Conservation (phyloP, 805 yeast genomes). For the Saturnispora serradocipensis region DNA sequence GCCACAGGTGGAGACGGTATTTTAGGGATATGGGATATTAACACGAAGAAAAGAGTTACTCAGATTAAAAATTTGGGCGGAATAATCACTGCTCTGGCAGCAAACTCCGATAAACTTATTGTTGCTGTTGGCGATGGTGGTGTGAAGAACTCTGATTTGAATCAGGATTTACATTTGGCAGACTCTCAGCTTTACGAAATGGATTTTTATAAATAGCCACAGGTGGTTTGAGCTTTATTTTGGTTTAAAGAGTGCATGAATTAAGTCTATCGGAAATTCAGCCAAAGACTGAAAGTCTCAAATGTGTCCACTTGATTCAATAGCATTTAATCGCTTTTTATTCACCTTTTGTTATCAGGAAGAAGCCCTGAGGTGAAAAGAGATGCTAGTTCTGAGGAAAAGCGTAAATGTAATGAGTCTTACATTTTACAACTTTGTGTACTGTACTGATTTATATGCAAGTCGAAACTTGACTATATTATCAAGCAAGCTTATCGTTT, state of each 20-base stretch:
- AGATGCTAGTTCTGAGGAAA: too few relatives aligned
- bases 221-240: not conserved
- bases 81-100: constrained; percentile 2
- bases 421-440: too few relatives aligned
- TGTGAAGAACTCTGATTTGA: constrained; percentile 6
- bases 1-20: constrained; percentile 18
- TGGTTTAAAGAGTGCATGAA: too few relatives aligned
- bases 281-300: too few relatives aligned
- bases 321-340: too few relatives aligned
- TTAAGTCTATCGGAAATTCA: too few relatives aligned
- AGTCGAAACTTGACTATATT: not conserved
- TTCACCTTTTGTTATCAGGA: too few relatives aligned
- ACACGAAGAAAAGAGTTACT: constrained; percentile 14
- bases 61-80: constrained; percentile 6
- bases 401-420: too few relatives aligned
- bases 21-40: constrained; percentile 27
- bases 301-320: too few relatives aligned
- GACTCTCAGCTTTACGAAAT: constrained; percentile 3
- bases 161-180: constrained; percentile 2
- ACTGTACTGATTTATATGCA: not conserved
- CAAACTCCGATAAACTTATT: not conserved
- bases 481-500: not conserved
- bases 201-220: not conserved
- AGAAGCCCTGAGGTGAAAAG: too few relatives aligned
- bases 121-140: constrained; percentile 6